A percentile compares a stretch with the other conserved stretches of the same genome.
Conservation (phyloP, 1,284 basidiomycete genomes). For the Entoloma clypeatum region DNA sequence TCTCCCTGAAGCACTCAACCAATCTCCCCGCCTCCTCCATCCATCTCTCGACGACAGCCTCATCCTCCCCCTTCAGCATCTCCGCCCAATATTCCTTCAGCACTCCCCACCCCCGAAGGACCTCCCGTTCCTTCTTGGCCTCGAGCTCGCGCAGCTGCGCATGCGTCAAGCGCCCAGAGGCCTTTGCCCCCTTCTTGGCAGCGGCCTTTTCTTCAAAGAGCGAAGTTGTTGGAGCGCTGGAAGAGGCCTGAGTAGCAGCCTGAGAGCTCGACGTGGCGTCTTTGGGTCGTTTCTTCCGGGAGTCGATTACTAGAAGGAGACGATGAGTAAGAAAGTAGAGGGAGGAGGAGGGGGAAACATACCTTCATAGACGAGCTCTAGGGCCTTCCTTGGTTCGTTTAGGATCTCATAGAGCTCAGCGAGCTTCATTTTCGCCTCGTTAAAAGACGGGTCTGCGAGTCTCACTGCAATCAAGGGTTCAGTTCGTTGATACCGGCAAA, state of each 20-base stretch:
- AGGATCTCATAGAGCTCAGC: constrained; percentile 87
- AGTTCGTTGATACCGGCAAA: background rate
- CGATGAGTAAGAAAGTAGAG: background rate
- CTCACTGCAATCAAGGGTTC: constrained; percentile 59
- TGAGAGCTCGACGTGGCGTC: too few relatives aligned
- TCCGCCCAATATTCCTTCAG: constrained; percentile 38
- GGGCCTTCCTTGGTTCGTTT: constrained; percentile 76
- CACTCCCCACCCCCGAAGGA: constrained; percentile 44
- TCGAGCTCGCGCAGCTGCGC: constrained; percentile 59
- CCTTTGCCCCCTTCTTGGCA: constrained; percentile 27
- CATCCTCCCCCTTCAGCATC: constrained; percentile 31
- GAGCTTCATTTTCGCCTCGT: constrained; percentile 83
- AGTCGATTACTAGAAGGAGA: constrained; percentile 54
- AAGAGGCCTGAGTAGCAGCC: constrained; percentile 4
- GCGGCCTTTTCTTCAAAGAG: constrained; percentile 53
- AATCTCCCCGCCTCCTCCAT: constrained; percentile 81
- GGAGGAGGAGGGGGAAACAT: constrained; percentile 10
- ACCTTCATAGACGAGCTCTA: constrained; percentile 88
- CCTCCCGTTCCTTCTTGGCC: constrained; percentile 59
- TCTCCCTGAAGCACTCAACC: constrained; percentile 86
- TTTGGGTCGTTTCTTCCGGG: constrained; percentile 49
- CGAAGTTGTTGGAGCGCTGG: constrained; percentile 32
- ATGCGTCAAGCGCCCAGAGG: constrained; percentile 45
- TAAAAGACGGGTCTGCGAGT: constrained; percentile 66
- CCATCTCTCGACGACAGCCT: constrained; percentile 65